Percentiles rank a stretch among this genome's conserved stretches.
Evolutionary conservation across 1,284 basidiomycete genomes (phyloP).

Genomic region (Trametes versicolor): DNA sequence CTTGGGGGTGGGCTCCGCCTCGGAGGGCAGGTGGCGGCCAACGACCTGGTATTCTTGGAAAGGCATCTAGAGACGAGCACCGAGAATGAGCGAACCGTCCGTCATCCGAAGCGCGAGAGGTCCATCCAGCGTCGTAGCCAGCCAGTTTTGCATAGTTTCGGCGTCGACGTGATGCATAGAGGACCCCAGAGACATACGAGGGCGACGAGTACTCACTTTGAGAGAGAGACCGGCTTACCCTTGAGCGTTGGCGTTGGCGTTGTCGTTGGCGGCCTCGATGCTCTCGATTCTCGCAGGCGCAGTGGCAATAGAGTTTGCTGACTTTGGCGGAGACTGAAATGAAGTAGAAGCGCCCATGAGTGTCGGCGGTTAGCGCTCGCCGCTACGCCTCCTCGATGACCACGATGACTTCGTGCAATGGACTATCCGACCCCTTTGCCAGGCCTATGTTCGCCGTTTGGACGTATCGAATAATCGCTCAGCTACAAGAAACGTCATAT

Average conservation of each 20-base stretch:
- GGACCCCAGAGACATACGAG: constrained; percentile 4
- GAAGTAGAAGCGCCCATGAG: constrained; percentile 2
- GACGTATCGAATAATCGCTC: no score
- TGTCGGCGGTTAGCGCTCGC: not conserved
- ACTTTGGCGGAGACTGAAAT: constrained; percentile 29
- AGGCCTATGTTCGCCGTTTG: no score
- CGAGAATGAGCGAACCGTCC: constrained; percentile 25
- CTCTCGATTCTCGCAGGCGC: constrained; percentile 17
- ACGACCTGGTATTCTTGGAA: constrained; percentile 94
- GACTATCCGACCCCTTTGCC: no score
- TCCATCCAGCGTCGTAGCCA: constrained; percentile 33
- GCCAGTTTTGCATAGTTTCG: constrained; percentile 23
- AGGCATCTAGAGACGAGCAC: constrained; percentile 50
- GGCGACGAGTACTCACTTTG: constrained; percentile 33
- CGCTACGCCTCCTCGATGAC: not conserved
- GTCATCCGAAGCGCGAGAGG: constrained; percentile 25
- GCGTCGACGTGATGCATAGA: constrained; percentile 19
- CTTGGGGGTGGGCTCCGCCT: constrained; percentile 93
- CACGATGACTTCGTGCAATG: no score
- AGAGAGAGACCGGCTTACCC: constrained; percentile 36
- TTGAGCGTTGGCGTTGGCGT: constrained; percentile 36
- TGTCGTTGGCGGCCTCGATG: constrained; percentile 34
- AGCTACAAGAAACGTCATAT: no score
- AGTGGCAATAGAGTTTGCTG: constrained; percentile 36
- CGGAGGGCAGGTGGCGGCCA: constrained; percentile 96